phyloP scores from a whole-genome alignment of 1,284 basidiomycete genomes.

The Violaceomyces palustris region DNA sequence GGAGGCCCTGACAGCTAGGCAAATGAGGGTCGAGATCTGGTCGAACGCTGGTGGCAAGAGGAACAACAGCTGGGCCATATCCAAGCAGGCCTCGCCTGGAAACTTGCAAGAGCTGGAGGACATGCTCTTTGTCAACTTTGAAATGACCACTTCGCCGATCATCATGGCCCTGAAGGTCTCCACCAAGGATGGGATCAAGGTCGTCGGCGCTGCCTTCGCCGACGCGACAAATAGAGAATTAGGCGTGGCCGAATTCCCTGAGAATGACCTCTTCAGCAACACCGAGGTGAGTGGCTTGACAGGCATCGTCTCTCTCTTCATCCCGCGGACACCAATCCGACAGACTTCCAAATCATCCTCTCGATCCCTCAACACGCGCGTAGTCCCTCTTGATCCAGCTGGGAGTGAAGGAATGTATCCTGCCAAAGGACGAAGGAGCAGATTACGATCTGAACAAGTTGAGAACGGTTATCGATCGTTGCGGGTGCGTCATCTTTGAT shows the following conservation, averaged over 20 bases:
- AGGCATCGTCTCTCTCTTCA: too few species aligned
- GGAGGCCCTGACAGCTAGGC: constrained; percentile 82
- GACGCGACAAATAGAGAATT: constrained; percentile 59
- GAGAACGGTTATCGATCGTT: constrained; percentile 65
- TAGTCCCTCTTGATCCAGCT: constrained; percentile 92
- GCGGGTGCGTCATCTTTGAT: constrained; percentile 83
- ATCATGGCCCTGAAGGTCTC: constrained; percentile 82
- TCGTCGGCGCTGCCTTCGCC: constrained; percentile 59
- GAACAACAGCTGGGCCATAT: constrained; percentile 64
- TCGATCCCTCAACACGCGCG: too few species aligned
- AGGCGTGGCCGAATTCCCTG: constrained; percentile 77
- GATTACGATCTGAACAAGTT: constrained; percentile 69
- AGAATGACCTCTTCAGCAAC: constrained; percentile 94
- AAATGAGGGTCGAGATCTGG: constrained; percentile 85
- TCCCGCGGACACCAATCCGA: too few species aligned
- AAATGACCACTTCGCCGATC: constrained; percentile 78
- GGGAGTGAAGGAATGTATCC: constrained; percentile 83
- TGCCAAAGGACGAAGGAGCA: constrained; percentile 58
- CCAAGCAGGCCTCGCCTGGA: constrained; percentile 88
- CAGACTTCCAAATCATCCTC: too few species aligned
- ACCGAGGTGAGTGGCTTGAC: constrained; percentile 65
- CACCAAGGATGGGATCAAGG: constrained; percentile 57
- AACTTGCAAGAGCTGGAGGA: constrained; percentile 92
- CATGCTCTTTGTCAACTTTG: constrained; percentile 77
- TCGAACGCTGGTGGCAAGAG: constrained; percentile 60